A percentile compares a stretch with the other conserved stretches of the same genome.
These are phyloP conservation scores for Aristolochia fimbriata DNA, from an alignment of 164 flowering plant genomes.

Conservation along the genomic window DNA sequence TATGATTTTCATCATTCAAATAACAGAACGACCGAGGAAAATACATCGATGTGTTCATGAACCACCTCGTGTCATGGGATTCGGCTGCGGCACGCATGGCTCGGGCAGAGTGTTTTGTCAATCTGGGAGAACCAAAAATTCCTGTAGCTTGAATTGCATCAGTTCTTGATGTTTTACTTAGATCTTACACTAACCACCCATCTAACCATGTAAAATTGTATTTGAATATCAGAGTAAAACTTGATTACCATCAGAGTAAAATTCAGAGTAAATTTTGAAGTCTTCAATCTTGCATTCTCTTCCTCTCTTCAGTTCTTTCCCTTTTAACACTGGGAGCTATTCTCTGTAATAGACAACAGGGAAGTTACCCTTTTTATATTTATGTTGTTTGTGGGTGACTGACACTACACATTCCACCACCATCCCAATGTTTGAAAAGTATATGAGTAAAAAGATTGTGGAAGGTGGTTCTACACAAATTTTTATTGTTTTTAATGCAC, in stretches of 20 bases:
- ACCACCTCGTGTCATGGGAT: slow-evolving; percentile 87
- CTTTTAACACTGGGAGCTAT: too few relatives aligned
- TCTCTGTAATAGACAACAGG: too few relatives aligned
- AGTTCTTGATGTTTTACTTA: neutral
- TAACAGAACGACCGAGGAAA: slow-evolving; percentile 62
- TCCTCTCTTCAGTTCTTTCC: too few relatives aligned
- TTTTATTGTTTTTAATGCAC: too few relatives aligned
- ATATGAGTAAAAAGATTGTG: neutral
- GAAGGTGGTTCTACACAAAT: neutral
- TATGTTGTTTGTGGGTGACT: too few relatives aligned
- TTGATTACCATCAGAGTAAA: neutral
- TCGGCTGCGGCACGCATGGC: slow-evolving; percentile 57
- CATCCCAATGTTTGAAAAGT: too few relatives aligned
- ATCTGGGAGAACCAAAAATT: slow-evolving; percentile 81
- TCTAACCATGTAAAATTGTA: neutral
- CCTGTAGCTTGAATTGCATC: slow-evolving; percentile 39
- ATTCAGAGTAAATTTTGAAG: neutral
- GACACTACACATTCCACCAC: too few relatives aligned
- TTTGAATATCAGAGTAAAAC: neutral
- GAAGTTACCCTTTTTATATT: too few relatives aligned
- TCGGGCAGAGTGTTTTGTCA: slow-evolving; percentile 76
- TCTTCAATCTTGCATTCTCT: neutral
- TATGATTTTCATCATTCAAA: neutral
- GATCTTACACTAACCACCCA: neutral
- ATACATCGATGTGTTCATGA: slow-evolving; percentile 55